Conservation (phyloP, 108 stramenopile genomes). For the Seminavis robusta region DNA sequence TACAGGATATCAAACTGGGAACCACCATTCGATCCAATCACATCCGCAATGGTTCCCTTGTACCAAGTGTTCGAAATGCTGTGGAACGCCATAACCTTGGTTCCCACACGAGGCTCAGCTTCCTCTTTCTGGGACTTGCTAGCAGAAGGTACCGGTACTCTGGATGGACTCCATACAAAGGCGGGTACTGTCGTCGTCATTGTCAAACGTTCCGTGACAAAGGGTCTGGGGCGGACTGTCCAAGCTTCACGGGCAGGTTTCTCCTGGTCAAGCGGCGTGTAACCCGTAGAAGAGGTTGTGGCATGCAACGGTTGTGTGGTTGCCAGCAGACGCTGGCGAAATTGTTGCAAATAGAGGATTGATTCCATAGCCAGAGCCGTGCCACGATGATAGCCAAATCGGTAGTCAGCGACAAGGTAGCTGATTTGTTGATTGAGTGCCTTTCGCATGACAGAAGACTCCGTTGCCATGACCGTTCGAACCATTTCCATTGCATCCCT, state of each 20-base stretch:
- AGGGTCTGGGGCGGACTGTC: background rate
- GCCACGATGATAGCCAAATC: conserved; percentile 29
- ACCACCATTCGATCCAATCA: too few relatives aligned
- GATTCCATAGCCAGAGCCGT: conserved; percentile 15
- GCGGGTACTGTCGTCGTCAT: background rate
- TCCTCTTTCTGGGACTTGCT: too few relatives aligned
- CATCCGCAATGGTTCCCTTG: too few relatives aligned
- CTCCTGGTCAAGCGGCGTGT: background rate
- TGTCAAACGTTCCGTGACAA: background rate
- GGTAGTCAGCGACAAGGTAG: conserved; percentile 23
- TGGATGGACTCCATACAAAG: too few relatives aligned
- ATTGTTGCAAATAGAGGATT: conserved; percentile 8
- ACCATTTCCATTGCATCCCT: conserved; percentile 15
- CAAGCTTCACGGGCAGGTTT: background rate
- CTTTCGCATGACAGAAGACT: background rate
- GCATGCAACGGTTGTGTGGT: background rate
- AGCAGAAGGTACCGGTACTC: too few relatives aligned
- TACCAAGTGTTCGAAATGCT: too few relatives aligned
- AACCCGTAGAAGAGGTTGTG: background rate
- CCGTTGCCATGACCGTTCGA: conserved; percentile 11
- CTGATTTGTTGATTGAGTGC: conserved; percentile 18
- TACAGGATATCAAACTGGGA: too few relatives aligned
- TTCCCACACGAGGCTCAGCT: too few relatives aligned
- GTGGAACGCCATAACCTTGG: too few relatives aligned
- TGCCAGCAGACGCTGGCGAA: background rate